These are phyloP conservation scores for Xylariales sp. DNA, from an alignment of 2,329 filamentous ascomycete genomes.

Conservation along the genomic window DNA sequence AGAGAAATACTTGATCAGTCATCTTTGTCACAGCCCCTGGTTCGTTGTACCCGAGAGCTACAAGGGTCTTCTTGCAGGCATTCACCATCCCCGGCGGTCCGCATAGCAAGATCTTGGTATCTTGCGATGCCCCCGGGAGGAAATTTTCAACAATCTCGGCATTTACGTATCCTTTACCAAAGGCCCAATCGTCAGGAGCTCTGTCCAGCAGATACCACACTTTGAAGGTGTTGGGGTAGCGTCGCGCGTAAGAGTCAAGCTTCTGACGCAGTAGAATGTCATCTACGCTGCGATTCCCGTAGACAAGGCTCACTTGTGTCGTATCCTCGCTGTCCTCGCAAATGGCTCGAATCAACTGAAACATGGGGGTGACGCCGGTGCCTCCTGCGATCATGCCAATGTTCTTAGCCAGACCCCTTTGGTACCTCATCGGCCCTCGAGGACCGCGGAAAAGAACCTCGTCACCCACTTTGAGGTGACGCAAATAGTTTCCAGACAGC, in stretches of 20 bases:
- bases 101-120: slow-evolving; percentile 55
- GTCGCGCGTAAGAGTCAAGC: slow-evolving; percentile 47
- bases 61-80: slow-evolving; percentile 47
- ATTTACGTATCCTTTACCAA: slow-evolving; percentile 46
- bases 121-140: slow-evolving; percentile 37
- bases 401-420: slow-evolving; percentile 32
- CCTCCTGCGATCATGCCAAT: slow-evolving; percentile 54
- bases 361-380: slow-evolving; percentile 52
- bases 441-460: slow-evolving; percentile 49
- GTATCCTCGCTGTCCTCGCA: slow-evolving; percentile 54
- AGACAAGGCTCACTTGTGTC: slow-evolving; percentile 53
- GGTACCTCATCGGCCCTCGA: slow-evolving; percentile 52
- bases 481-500: slow-evolving; percentile 45
- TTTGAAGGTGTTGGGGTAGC: slow-evolving; percentile 49
- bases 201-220: slow-evolving; percentile 51
- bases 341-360: slow-evolving; percentile 58
- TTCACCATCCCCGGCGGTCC: slow-evolving; percentile 59
- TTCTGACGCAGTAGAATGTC: slow-evolving; percentile 56
- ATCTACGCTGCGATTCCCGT: slow-evolving; percentile 52
- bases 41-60: slow-evolving; percentile 43
- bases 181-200: slow-evolving; percentile 40
- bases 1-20: slow-evolving; percentile 47
- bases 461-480: slow-evolving; percentile 41
- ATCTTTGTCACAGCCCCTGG: slow-evolving; percentile 47
- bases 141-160: slow-evolving; percentile 42